A percentile compares a stretch with the other conserved stretches of the same genome.
Conservation (phyloP, 1,284 basidiomycete genomes). For the Boletus albobrunnescens region DNA sequence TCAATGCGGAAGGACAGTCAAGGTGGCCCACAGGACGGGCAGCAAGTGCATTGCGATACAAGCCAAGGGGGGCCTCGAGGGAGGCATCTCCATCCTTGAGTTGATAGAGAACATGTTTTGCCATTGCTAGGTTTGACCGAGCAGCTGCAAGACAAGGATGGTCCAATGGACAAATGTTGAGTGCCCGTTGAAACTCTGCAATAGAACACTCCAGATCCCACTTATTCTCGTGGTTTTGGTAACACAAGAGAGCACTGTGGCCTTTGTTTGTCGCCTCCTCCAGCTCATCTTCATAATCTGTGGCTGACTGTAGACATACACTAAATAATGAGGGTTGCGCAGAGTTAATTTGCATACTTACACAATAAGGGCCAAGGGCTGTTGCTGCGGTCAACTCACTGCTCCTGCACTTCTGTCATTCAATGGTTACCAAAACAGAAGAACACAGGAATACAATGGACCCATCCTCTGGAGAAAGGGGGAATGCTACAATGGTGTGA, state of each 20-base stretch:
- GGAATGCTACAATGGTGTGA: neutral
- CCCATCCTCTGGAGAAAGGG: neutral
- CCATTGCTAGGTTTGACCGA: neutral
- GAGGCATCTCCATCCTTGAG: neutral
- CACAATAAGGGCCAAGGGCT: neutral
- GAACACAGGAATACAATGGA: neutral
- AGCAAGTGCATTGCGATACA: neutral
- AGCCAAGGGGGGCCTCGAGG: neutral
- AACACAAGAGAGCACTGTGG: neutral
- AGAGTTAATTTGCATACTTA: neutral
- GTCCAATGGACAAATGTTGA: neutral
- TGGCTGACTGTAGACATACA: neutral
- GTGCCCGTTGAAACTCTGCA: neutral
- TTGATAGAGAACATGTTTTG: neutral
- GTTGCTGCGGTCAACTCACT: too few relatives aligned
- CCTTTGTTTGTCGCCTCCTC: neutral
- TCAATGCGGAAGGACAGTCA: neutral
- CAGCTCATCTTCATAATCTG: neutral
- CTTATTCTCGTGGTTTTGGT: neutral
- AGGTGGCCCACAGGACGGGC: too few relatives aligned
- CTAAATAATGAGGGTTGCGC: neutral
- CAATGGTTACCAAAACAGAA: neutral
- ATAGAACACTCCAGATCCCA: neutral
- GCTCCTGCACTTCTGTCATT: too few relatives aligned
- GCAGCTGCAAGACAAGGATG: neutral